These are phyloP conservation scores for Polymyxa betae DNA, from an alignment of 208 protist genomes.

Conservation along the genomic window DNA sequence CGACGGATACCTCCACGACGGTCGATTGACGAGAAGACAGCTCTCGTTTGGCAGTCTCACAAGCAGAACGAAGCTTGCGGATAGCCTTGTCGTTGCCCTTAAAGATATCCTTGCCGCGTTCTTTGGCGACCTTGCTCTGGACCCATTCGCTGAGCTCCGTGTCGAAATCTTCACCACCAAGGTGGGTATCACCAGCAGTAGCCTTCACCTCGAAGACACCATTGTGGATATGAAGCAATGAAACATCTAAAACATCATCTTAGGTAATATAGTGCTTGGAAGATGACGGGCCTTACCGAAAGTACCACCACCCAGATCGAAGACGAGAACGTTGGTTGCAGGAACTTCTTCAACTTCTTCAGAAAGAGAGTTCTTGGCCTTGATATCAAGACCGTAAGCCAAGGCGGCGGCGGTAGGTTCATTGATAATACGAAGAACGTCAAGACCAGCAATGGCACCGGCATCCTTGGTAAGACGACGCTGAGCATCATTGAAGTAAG, in stretches of 20 bases:
- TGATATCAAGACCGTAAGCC: conserved; percentile 94
- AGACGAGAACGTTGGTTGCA: conserved; percentile 60
- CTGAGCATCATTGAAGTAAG: conserved; percentile 95
- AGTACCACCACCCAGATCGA: conserved; percentile 80
- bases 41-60: conserved; percentile 89
- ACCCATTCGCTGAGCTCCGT: conserved; percentile 94
- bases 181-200: conserved; percentile 96
- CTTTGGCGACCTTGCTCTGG: conserved; percentile 87
- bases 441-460: conserved; percentile 83
- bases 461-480: conserved; percentile 87
- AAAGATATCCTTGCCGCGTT: conserved; percentile 78
- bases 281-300: too few relatives aligned
- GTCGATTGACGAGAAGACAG: conserved; percentile 69
- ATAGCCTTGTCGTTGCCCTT: conserved; percentile 78
- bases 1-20: conserved; percentile 90
- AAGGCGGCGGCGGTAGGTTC: conserved; percentile 99
- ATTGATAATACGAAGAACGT: conserved; percentile 99
- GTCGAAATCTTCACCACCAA: conserved; percentile 93
- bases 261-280: background rate
- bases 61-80: conserved; percentile 76
- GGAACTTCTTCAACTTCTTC: conserved; percentile 49
- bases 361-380: conserved; percentile 56
- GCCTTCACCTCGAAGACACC: conserved; percentile 91
- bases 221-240: conserved; percentile 86
- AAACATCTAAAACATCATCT: conserved; percentile 97